Evolutionary conservation across 495 filamentous ascomycete species (phyloP), one percentile per base, ranked within the genome.

Genomic region (Chaetomidium leptoderma): DNA sequence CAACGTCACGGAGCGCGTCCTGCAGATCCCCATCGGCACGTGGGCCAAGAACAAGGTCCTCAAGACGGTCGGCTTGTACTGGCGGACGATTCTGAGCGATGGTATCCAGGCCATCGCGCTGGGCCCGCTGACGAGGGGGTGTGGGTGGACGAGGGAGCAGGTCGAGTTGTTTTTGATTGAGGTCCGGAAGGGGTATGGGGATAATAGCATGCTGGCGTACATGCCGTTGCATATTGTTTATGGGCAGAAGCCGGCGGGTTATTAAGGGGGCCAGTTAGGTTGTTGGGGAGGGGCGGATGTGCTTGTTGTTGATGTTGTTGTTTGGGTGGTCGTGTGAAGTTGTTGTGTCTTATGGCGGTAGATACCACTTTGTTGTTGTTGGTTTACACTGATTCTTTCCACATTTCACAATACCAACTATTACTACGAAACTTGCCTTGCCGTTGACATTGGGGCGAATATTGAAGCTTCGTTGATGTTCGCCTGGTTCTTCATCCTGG

Each of bases 41-140:
- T 90, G 87, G 87, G 76, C 85, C 7, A 81, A 74, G 63, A 83
- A 89, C 57, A 78, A 75, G 39, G 73, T 77, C 16, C 63, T 87
- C 63, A 87, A 86, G 66, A 78, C 80, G 58, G 81, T 88, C 23
- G 86, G 86, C 10, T 44, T 79, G 24, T 79, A 78, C 44, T 81
- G 76, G 61, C 72, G 76, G 57, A 84, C 79, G 44, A 83, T 86
- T 50, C 63, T 82, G 37, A 60, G 83, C 2, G 79, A 86, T 61
- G 83, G 85, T 16, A 69, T 85, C 43, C 74, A 83, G 61, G 81
- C 83, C 5, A 81, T 86, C 57, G 84, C 78, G n/a, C 64, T 86
- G 44, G 83, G 82, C 11, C 77, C 85, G 14, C 74, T 86, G 58
- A 88, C 83, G 0, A 77, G 82, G 35, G 76, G 80, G 0, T 72